These are phyloP conservation scores for Hemisphaericaspora xylanilytica DNA, from an alignment of 1,139 yeast species.

Conservation along the genomic window DNA sequence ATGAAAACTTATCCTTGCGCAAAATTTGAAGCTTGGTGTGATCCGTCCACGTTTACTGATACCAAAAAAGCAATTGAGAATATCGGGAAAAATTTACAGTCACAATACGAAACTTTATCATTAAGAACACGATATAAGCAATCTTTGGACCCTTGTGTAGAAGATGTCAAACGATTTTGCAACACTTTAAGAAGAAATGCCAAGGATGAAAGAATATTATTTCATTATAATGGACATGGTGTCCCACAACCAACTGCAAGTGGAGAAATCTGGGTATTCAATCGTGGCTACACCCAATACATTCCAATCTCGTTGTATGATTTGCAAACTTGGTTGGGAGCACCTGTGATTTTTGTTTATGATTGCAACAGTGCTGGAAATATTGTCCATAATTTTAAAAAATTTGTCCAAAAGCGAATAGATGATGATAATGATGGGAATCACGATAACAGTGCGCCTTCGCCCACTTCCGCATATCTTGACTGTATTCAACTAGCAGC, in stretches of 20 bases:
- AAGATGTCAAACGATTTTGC: constrained; percentile 90
- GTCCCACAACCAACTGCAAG: constrained; percentile 96
- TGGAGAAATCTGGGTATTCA: constrained; percentile 99
- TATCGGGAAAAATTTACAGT: constrained; percentile 83
- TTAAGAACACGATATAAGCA: constrained; percentile 88
- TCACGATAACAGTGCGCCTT: constrained; percentile 62
- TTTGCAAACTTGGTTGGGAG: constrained; percentile 95
- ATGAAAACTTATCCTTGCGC: constrained; percentile 95
- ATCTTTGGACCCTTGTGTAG: constrained; percentile 91
- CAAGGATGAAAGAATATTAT: constrained; percentile 83
- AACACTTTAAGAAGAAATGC: constrained; percentile 86
- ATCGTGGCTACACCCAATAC: constrained; percentile 94
- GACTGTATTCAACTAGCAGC: constrained; percentile 96
- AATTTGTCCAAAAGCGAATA: constrained; percentile 86
- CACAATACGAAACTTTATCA: constrained; percentile 86
- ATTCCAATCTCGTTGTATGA: constrained; percentile 94
- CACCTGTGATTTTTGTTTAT: constrained; percentile 92
- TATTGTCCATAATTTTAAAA: constrained; percentile 83
- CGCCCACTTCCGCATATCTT: constrained; percentile 67
- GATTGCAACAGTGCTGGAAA: constrained; percentile 96
- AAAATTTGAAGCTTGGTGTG: constrained; percentile 89
- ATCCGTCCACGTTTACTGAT: constrained; percentile 80
- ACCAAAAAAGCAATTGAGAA: constrained; percentile 90
- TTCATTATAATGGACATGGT: constrained; percentile 98
- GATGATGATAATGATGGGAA: constrained; percentile 81